These are phyloP conservation scores for Phytophthora ohioensis DNA, from an alignment of 352 stramenopile species.

Conservation along the genomic window DNA sequence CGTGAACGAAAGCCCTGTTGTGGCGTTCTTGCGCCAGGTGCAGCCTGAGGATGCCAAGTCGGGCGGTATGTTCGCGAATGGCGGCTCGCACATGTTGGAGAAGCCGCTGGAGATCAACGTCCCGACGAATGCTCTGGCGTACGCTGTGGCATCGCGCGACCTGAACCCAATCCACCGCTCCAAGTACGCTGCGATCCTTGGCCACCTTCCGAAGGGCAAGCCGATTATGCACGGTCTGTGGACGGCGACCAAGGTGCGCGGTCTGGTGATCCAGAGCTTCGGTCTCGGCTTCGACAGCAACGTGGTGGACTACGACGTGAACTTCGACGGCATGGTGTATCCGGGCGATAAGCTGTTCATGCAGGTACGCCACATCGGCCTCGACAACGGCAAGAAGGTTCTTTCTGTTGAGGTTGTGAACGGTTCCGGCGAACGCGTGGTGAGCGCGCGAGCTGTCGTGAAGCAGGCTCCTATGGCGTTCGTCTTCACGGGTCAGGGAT, in stretches of 20 bases:
- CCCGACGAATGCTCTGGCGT: conserved; percentile 66
- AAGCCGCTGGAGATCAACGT: conserved; percentile 75
- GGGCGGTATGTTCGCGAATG: conserved; percentile 52
- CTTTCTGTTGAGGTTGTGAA: conserved; percentile 85
- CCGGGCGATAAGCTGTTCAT: conserved; percentile 82
- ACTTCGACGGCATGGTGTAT: conserved; percentile 92
- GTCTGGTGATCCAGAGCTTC: conserved; percentile 67
- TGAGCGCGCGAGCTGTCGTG: conserved; percentile 73
- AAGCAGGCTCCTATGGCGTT: conserved; percentile 81
- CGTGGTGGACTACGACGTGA: conserved; percentile 76
- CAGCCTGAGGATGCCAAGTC: conserved; percentile 35
- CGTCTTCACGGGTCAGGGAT: conserved; percentile 90
- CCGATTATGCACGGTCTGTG: conserved; percentile 92
- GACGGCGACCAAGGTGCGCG: conserved; percentile 86
- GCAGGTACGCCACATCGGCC: conserved; percentile 76
- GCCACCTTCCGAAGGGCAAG: conserved; percentile 71
- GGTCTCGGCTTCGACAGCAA: conserved; percentile 66
- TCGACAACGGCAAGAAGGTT: conserved; percentile 71
- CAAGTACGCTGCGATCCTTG: conserved; percentile 75
- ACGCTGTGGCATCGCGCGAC: conserved; percentile 84
- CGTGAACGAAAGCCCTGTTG: conserved; percentile 60
- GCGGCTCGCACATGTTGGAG: conserved; percentile 74
- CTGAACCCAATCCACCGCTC: conserved; percentile 91
- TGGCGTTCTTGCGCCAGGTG: conserved; percentile 51
- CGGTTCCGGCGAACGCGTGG: conserved; percentile 69